Evolutionary conservation across 2,329 filamentous ascomycete species (phyloP).

Genomic region (Calonectria henricotiae): DNA sequence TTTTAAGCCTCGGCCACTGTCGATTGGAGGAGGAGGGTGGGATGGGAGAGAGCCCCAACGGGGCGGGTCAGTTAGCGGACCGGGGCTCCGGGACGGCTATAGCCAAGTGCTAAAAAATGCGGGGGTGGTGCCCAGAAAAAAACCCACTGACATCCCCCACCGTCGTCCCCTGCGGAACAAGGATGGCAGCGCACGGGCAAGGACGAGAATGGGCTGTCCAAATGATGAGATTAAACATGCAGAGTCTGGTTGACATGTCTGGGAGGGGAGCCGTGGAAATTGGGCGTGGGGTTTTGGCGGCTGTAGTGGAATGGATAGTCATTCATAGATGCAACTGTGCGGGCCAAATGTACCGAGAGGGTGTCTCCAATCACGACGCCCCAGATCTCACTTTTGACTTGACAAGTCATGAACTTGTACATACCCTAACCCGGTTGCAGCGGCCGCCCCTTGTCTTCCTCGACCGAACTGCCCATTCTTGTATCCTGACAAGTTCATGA

Average conservation of each 20-base stretch:
- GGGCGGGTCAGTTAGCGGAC: slow-evolving; percentile 18
- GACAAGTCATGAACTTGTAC: background rate
- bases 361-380: background rate
- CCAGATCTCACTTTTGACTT: too few species aligned
- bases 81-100: slow-evolving; percentile 18
- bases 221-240: background rate
- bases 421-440: background rate
- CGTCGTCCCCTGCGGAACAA: background rate
- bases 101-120: background rate
- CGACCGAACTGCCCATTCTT: background rate
- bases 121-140: slow-evolving; percentile 5
- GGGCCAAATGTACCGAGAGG: background rate
- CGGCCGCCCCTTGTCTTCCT: background rate
- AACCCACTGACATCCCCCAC: background rate
- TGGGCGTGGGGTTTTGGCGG: too few species aligned
- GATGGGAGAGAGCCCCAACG: background rate
- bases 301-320: background rate
- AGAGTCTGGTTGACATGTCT: background rate
- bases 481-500: background rate
- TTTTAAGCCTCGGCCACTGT: slow-evolving; percentile 2
- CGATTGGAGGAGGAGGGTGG: background rate
- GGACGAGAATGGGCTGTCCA: background rate
- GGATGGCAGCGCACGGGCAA: background rate
- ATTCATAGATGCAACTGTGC: too few species aligned
- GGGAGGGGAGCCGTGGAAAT: too few species aligned